Conservation (phyloP, 441 rosid species). For the Croton laevigatus region DNA sequence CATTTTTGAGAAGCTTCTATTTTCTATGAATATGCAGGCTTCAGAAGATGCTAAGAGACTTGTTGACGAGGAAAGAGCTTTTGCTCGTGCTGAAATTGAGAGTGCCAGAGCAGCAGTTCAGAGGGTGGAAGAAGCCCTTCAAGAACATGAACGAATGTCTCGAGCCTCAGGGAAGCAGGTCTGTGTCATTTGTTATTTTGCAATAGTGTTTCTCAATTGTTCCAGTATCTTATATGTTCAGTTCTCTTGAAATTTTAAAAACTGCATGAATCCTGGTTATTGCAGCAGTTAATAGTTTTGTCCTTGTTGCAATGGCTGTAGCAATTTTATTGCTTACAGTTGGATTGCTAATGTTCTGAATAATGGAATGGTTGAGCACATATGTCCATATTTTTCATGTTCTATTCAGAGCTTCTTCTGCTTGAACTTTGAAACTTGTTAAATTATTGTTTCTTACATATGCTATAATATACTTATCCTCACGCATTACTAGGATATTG, state of each 20-base stretch:
- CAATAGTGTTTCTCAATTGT: background rate
- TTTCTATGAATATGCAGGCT: slow-evolving; percentile 47
- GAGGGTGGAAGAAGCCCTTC: slow-evolving; percentile 95
- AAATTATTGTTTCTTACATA: slow-evolving; percentile 8
- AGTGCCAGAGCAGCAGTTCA: slow-evolving; percentile 94
- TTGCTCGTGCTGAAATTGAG: slow-evolving; percentile 95
- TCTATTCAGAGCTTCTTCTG: background rate
- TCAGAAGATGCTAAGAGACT: slow-evolving; percentile 97
- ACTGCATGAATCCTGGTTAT: background rate
- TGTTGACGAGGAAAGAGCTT: slow-evolving; percentile 91
- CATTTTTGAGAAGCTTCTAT: slow-evolving; percentile 8
- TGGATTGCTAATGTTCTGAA: background rate
- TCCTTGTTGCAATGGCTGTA: background rate
- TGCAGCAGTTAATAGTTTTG: background rate
- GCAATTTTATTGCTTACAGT: slow-evolving; percentile 7
- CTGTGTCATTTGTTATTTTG: slow-evolving; percentile 5
- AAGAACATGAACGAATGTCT: slow-evolving; percentile 76
- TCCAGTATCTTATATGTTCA: background rate
- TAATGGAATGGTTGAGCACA: background rate
- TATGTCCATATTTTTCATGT: slow-evolving; percentile 3
- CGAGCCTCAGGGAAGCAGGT: slow-evolving; percentile 80
- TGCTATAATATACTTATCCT: background rate
- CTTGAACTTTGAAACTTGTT: slow-evolving; percentile 14
- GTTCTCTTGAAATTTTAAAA: background rate
- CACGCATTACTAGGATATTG: slow-evolving; percentile 60